These are phyloP conservation scores for Papilionanthe hybrid DNA, from an alignment of 116 monocot species.

Conservation along the genomic window DNA sequence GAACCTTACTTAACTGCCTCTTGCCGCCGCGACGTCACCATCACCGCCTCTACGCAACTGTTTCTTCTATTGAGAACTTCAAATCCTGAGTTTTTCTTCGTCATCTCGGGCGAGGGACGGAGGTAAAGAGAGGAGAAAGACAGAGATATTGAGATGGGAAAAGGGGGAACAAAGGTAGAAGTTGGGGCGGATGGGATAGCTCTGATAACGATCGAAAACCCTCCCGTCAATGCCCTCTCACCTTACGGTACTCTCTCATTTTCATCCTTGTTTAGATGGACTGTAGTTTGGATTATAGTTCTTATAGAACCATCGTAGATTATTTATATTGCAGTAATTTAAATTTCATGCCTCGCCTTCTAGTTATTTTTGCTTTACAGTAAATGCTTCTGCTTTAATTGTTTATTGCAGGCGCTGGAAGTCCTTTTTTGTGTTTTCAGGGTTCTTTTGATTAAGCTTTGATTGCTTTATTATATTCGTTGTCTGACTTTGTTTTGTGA, in stretches of 20 bases:
- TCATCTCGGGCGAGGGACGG: neutral
- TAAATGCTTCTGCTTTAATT: no score
- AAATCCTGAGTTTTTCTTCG: neutral
- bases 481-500: no score
- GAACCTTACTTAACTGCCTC: neutral
- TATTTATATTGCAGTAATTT: neutral
- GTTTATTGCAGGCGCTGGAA: no score
- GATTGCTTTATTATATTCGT: no score
- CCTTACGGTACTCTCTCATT: conserved; percentile 9
- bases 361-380: neutral
- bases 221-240: conserved; percentile 24
- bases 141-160: conserved; percentile 7
- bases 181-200: conserved; percentile 22
- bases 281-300: neutral
- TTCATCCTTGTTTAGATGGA: conserved; percentile 1
- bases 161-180: conserved; percentile 16
- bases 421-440: neutral
- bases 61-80: neutral
- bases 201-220: conserved; percentile 21
- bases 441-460: neutral
- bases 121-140: neutral
- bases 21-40: neutral
- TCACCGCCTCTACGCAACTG: neutral
- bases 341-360: neutral
- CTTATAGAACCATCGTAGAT: neutral